A percentile compares a stretch with the other conserved stretches of the same genome.
phyloP scores from a whole-genome alignment of 768 basidiomycete genomes.

The Rhodotorula diobovata region DNA sequence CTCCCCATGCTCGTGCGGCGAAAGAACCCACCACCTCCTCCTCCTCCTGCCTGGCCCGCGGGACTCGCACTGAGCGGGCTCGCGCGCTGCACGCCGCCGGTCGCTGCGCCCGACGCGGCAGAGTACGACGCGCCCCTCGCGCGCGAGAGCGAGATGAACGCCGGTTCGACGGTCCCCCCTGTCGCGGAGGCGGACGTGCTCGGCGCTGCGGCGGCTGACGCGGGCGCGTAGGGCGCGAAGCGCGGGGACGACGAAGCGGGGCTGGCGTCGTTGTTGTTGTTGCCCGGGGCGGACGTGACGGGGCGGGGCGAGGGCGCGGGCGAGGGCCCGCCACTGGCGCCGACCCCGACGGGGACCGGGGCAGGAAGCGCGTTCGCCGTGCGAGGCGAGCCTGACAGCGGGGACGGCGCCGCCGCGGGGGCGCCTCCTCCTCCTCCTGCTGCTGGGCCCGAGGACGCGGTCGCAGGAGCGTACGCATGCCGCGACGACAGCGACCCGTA shows the following conservation, averaged over 20 bases:
- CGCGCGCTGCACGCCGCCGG: slow-evolving; percentile 14
- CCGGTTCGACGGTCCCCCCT: slow-evolving; percentile 28
- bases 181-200: neutral
- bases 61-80: slow-evolving; percentile 2
- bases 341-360: neutral
- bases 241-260: neutral
- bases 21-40: neutral
- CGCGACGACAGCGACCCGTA: slow-evolving; percentile 38
- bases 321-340: neutral
- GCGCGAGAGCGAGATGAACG: slow-evolving; percentile 33
- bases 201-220: neutral
- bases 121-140: slow-evolving; percentile 12
- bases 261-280: neutral
- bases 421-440: no score
- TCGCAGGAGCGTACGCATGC: slow-evolving; percentile 15
- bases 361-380: neutral
- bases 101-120: neutral
- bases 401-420: neutral
- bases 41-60: neutral
- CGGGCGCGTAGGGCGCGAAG: neutral
- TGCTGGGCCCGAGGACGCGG: neutral
- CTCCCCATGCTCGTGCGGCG: slow-evolving; percentile 2
- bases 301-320: slow-evolving; percentile 1
- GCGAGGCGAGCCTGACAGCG: neutral
- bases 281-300: neutral